These are phyloP conservation scores for Microsporum canis DNA, from an alignment of 2,329 filamentous ascomycete genomes.

Conservation along the genomic window DNA sequence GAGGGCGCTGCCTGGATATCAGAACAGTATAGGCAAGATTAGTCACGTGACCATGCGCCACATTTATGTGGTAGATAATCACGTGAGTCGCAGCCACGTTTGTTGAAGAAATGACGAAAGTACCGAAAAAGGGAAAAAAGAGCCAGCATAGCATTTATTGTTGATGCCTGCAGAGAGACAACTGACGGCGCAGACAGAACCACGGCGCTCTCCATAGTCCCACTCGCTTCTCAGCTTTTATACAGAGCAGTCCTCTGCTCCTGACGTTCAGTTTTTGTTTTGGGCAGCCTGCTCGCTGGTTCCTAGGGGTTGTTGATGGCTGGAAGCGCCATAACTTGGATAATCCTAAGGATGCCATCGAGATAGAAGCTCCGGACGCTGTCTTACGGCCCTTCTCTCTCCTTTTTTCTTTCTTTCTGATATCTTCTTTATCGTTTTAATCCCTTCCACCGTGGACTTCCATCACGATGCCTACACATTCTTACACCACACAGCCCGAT, in stretches of 20 bases:
- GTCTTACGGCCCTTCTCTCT: not conserved
- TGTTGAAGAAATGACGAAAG: not conserved
- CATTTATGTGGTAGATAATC: no score
- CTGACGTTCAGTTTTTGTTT: not conserved
- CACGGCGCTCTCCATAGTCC: not conserved
- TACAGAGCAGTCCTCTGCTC: no score
- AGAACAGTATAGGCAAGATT: no score
- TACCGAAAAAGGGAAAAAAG: not conserved
- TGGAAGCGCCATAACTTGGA: not conserved
- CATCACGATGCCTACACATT: constrained; percentile 12
- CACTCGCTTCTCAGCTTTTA: no score
- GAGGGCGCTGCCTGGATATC: no score
- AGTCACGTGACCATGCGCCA: not conserved
- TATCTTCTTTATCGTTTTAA: not conserved
- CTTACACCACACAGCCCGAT: constrained; percentile 27
- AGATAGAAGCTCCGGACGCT: not conserved
- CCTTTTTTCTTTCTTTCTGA: not conserved
- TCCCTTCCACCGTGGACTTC: not conserved
- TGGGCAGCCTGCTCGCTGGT: not conserved
- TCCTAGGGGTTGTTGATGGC: not conserved
- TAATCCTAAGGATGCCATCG: not conserved
- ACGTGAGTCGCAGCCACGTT: not conserved
- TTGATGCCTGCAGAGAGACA: not conserved
- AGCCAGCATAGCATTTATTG: not conserved
- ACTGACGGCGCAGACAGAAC: not conserved